phyloP scores from a whole-genome alignment of 495 filamentous ascomycete genomes.

The Penicillium paradoxum region DNA sequence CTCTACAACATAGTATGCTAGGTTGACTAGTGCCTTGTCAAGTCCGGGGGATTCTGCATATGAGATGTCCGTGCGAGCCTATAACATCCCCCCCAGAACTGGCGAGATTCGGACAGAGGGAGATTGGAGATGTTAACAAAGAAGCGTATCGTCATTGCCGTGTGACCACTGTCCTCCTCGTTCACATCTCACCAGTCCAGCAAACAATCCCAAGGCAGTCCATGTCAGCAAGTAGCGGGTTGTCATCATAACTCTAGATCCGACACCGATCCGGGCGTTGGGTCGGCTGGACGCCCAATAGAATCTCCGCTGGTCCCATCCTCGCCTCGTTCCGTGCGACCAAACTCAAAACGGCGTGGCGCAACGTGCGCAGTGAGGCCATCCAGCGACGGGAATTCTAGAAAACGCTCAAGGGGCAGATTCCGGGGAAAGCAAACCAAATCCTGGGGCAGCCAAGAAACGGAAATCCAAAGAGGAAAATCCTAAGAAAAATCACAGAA shows the following conservation, averaged over 20 bases:
- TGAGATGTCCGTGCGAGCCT: conserved; percentile 26
- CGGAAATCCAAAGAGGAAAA: background rate
- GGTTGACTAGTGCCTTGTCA: conserved; percentile 15
- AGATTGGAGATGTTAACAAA: background rate
- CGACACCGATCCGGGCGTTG: conserved; percentile 1
- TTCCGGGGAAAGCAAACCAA: conserved; percentile 7
- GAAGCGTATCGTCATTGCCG: background rate
- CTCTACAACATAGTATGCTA: conserved; percentile 22
- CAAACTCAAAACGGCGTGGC: conserved; percentile 26
- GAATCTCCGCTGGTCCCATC: background rate
- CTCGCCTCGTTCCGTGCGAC: conserved; percentile 16
- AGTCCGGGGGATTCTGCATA: conserved; percentile 30
- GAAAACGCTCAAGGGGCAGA: conserved; percentile 12
- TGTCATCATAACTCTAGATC: conserved; percentile 16
- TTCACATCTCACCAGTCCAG: background rate
- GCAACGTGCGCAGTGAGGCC: conserved; percentile 19
- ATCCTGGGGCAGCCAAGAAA: conserved; percentile 2
- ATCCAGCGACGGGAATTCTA: conserved; percentile 16
- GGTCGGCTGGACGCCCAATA: conserved; percentile 12
- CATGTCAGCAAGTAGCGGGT: conserved; percentile 13
- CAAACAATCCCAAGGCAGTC: background rate
- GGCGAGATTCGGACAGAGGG: background rate
- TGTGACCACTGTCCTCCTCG: background rate
- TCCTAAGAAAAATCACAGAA: background rate
- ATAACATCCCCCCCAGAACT: background rate